Evolutionary conservation across 176 grass and related monocot genomes (phyloP).

Genomic region (Bolboschoenus planiculmis): DNA sequence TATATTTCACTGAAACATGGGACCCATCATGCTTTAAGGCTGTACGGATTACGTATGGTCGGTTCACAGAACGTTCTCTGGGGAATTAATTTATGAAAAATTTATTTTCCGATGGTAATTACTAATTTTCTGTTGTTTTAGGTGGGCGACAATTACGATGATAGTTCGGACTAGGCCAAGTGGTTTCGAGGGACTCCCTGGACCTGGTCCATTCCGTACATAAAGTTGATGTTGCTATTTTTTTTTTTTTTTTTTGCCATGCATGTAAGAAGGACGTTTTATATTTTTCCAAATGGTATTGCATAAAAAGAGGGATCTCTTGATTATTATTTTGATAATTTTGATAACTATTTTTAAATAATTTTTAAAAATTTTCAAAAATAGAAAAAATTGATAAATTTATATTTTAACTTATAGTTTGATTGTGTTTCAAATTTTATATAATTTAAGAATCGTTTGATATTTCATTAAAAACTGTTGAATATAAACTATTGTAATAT

Average conservation of each 20-base stretch:
- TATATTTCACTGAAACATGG: not conserved
- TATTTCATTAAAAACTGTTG: too few species aligned
- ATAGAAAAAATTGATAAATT: too few species aligned
- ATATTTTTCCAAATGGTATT: too few species aligned
- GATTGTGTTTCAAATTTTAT: too few species aligned
- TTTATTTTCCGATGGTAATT: not conserved
- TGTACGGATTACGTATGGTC: not conserved
- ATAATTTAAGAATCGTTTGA: too few species aligned
- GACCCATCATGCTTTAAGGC: not conserved
- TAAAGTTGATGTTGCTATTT: not conserved
- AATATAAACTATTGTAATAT: too few species aligned
- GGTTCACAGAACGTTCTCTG: not conserved
- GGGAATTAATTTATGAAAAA: not conserved
- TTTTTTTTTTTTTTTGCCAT: not conserved
- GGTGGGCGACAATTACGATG: conserved; percentile 33
- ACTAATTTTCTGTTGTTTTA: not conserved
- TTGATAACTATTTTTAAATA: too few species aligned
- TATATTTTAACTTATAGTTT: too few species aligned
- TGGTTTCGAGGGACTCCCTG: not conserved
- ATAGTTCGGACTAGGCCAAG: not conserved
- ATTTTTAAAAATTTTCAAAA: too few species aligned
- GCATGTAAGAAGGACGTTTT: too few species aligned
- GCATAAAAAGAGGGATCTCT: too few species aligned
- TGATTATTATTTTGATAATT: too few species aligned
- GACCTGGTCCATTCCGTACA: not conserved